Evolutionary conservation across 2,329 filamentous ascomycete genomes (phyloP).

Genomic region (Lasiodiplodia sp.): DNA sequence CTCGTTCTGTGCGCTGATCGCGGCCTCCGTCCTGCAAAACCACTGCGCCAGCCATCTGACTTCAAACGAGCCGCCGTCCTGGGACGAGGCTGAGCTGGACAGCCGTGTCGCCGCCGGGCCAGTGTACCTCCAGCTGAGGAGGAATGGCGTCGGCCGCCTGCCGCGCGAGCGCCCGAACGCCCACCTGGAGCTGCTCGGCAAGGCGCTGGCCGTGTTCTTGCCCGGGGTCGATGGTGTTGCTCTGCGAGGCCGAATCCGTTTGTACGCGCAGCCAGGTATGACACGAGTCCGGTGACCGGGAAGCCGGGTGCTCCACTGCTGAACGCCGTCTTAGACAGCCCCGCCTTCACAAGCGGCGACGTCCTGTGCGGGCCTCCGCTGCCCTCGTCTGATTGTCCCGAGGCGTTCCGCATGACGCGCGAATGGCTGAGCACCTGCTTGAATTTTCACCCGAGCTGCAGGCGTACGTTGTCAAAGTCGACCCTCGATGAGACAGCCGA

Average conservation of each 20-base stretch:
- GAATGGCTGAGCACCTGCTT: conserved; percentile 36
- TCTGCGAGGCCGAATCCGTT: conserved; percentile 34
- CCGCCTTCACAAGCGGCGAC: conserved; percentile 35
- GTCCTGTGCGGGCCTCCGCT: conserved; percentile 33
- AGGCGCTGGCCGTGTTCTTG: conserved; percentile 34
- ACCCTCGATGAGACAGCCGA: conserved; percentile 26
- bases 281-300: conserved; percentile 4
- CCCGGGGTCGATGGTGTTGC: conserved; percentile 35
- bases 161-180: conserved; percentile 14
- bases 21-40: conserved; percentile 34
- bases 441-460: conserved; percentile 34
- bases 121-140: conserved; percentile 36
- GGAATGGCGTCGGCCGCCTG: conserved; percentile 34
- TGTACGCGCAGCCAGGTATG: conserved; percentile 35
- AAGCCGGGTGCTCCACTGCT: conserved; percentile 26
- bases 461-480: conserved; percentile 33
- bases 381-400: conserved; percentile 37
- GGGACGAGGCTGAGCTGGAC: conserved; percentile 31
- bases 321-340: conserved; percentile 34
- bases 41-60: conserved; percentile 21
- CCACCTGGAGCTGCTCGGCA: conserved; percentile 30
- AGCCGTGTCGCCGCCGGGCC: conserved; percentile 32
- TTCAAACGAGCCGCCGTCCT: conserved; percentile 24
- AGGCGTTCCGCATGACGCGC: conserved; percentile 35
- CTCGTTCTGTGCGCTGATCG: conserved; percentile 35